A percentile compares a stretch with the other conserved stretches of the same genome.
These are phyloP conservation scores for Choanephora cucurbitarum DNA, from an alignment of 371 early-diverging fungal species.

Conservation along the genomic window DNA sequence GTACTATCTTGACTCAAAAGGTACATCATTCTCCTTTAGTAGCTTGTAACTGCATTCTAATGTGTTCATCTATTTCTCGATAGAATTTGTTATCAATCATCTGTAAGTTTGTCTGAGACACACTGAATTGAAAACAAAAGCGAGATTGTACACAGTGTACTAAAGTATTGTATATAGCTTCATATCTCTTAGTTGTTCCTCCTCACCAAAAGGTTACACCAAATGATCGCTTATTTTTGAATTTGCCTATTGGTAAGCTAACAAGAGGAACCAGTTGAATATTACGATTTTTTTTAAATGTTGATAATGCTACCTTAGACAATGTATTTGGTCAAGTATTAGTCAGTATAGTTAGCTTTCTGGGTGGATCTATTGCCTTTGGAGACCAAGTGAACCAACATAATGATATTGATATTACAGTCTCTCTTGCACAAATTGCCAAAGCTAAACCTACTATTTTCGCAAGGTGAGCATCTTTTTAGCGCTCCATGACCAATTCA, in stretches of 20 bases:
- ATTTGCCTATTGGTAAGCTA: slow-evolving; percentile 44
- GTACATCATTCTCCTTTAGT: slow-evolving; percentile 24
- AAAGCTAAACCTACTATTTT: slow-evolving; percentile 83
- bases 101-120: too few species aligned
- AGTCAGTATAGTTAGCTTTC: slow-evolving; percentile 32
- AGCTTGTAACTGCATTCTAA: too few species aligned
- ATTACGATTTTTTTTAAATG: too few species aligned
- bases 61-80: neutral
- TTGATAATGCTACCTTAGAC: too few species aligned
- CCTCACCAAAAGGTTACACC: slow-evolving; percentile 43
- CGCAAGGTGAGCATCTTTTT: slow-evolving; percentile 37
- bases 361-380: slow-evolving; percentile 77
- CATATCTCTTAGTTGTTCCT: slow-evolving; percentile 43
- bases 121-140: too few species aligned
- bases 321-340: slow-evolving; percentile 42
- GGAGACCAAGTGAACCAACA: slow-evolving; percentile 60
- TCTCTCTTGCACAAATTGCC: slow-evolving; percentile 23
- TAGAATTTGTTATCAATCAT: slow-evolving; percentile 23
- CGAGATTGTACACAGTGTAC: neutral
- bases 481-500: too few species aligned
- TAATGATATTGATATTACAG: slow-evolving; percentile 31
- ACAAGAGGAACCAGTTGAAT: neutral
- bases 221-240: slow-evolving; percentile 45
- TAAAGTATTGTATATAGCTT: slow-evolving; percentile 20
- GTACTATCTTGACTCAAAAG: slow-evolving; percentile 52